Conservation (phyloP, 1,139 yeast genomes). For the Geotrichum citri-aurantii region DNA sequence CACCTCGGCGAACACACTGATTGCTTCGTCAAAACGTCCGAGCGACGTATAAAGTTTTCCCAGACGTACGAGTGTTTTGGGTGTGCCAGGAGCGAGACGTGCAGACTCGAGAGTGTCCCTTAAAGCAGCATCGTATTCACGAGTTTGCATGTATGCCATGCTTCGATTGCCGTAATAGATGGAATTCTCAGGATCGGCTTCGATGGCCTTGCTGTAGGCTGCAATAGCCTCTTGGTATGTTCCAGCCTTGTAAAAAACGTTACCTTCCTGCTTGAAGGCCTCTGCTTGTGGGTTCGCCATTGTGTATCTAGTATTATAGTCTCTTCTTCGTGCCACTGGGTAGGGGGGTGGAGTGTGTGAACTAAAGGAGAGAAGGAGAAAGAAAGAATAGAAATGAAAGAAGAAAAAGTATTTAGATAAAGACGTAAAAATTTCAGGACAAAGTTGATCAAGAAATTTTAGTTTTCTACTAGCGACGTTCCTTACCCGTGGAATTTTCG, state of each 20-base stretch:
- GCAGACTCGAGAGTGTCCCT: constrained; percentile 41
- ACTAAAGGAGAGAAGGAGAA: not conserved
- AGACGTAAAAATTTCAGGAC: not conserved
- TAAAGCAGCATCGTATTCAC: constrained; percentile 53
- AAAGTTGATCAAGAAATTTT: not conserved
- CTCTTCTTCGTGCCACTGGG: not conserved
- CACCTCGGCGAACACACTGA: constrained; percentile 26
- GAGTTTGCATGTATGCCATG: constrained; percentile 61
- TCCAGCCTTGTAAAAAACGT: constrained; percentile 37
- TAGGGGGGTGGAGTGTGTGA: not conserved
- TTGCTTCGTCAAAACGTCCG: constrained; percentile 36
- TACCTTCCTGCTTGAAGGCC: constrained; percentile 36
- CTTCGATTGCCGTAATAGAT: constrained; percentile 71
- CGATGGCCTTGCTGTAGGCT: constrained; percentile 37
- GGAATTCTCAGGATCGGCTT: constrained; percentile 36
- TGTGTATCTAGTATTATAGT: not conserved
- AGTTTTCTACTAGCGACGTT: not conserved
- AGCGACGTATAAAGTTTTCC: constrained; percentile 36
- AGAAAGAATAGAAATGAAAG: not conserved
- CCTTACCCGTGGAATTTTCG: constrained; percentile 14
- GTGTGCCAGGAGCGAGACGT: constrained; percentile 32
- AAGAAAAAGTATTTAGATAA: no score
- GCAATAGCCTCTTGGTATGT: constrained; percentile 35
- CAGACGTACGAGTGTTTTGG: constrained; percentile 36
- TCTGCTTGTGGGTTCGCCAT: constrained; percentile 26